These are phyloP conservation scores for Candida morakotiae DNA, from an alignment of 805 yeast genomes.

Conservation along the genomic window DNA sequence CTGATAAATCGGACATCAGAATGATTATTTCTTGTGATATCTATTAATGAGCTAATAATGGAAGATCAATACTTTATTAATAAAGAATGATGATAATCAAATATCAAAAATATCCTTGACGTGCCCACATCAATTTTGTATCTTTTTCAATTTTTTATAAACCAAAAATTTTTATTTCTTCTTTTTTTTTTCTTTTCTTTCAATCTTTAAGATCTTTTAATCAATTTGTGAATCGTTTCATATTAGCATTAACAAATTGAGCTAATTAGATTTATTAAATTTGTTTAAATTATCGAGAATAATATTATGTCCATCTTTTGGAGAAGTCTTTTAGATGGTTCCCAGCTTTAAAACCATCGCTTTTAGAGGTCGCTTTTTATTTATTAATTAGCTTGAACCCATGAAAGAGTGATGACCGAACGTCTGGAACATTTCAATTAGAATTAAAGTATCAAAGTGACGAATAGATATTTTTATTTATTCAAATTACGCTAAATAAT, in stretches of 20 bases:
- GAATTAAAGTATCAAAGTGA: no score
- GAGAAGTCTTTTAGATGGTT: slow-evolving; percentile 7
- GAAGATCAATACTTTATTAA: no score
- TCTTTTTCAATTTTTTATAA: no score
- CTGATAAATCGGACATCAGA: slow-evolving; percentile 36
- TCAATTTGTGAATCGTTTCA: not conserved
- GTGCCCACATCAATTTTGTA: no score
- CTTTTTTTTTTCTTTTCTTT: slow-evolving; percentile 5
- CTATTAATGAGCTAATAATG: no score
- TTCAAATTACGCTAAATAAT: slow-evolving; percentile 21
- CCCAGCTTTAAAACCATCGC: slow-evolving; percentile 97
- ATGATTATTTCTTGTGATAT: no score
- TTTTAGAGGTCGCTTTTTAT: slow-evolving; percentile 84
- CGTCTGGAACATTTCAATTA: slow-evolving; percentile 57
- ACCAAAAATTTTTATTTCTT: no score
- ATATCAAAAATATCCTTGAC: no score
- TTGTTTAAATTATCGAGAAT: slow-evolving; percentile 19
- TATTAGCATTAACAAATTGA: slow-evolving; percentile 22
- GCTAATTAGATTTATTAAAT: slow-evolving; percentile 19
- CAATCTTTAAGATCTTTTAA: slow-evolving; percentile 3
- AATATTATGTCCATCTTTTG: slow-evolving; percentile 4
- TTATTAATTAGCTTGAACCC: slow-evolving; percentile 60
- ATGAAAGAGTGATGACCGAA: slow-evolving; percentile 97
- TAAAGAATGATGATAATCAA: no score
- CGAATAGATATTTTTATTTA: not conserved